A percentile compares a stretch with the other conserved stretches of the same genome.
phyloP scores from a whole-genome alignment of 495 filamentous ascomycete species.

The Aspergillus egyptiacus region DNA sequence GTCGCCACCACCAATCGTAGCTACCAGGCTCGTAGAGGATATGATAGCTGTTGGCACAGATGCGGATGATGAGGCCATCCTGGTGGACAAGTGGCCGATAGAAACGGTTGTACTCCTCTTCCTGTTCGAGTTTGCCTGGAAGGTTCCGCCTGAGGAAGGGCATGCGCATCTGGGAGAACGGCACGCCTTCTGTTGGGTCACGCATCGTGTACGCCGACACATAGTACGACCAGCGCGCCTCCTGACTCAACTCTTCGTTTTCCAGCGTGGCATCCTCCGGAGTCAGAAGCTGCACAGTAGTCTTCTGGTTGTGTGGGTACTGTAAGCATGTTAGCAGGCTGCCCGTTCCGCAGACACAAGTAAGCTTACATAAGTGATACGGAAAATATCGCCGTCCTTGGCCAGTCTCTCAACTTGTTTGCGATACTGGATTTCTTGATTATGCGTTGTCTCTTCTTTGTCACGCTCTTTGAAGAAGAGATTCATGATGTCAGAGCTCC shows the following conservation, averaged over 20 bases:
- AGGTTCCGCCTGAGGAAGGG: slow-evolving; percentile 71
- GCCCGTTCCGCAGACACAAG: neutral
- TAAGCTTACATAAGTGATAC: slow-evolving; percentile 69
- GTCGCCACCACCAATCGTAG: slow-evolving; percentile 52
- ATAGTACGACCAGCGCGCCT: slow-evolving; percentile 82
- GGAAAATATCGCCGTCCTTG: slow-evolving; percentile 85
- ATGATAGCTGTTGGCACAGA: slow-evolving; percentile 76
- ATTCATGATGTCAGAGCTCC: slow-evolving; percentile 76
- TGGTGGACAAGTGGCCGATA: slow-evolving; percentile 54
- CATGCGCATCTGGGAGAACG: slow-evolving; percentile 55
- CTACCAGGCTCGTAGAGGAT: slow-evolving; percentile 71
- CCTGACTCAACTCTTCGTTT: slow-evolving; percentile 48
- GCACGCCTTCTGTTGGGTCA: slow-evolving; percentile 83
- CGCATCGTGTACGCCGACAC: slow-evolving; percentile 82
- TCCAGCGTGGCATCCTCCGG: slow-evolving; percentile 78
- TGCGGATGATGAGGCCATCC: slow-evolving; percentile 71
- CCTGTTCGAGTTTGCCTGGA: slow-evolving; percentile 47
- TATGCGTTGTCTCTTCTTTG: slow-evolving; percentile 73
- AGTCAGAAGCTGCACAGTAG: slow-evolving; percentile 64
- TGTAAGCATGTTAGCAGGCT: slow-evolving; percentile 19
- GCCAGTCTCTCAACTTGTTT: slow-evolving; percentile 81
- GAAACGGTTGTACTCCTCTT: slow-evolving; percentile 44
- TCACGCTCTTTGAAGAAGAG: slow-evolving; percentile 77
- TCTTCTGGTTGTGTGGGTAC: slow-evolving; percentile 53
- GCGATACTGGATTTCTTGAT: slow-evolving; percentile 76